A percentile compares a stretch with the other conserved stretches of the same genome.
phyloP scores from a whole-genome alignment of 2,329 filamentous ascomycete species.

The Fusarium tupiense region DNA sequence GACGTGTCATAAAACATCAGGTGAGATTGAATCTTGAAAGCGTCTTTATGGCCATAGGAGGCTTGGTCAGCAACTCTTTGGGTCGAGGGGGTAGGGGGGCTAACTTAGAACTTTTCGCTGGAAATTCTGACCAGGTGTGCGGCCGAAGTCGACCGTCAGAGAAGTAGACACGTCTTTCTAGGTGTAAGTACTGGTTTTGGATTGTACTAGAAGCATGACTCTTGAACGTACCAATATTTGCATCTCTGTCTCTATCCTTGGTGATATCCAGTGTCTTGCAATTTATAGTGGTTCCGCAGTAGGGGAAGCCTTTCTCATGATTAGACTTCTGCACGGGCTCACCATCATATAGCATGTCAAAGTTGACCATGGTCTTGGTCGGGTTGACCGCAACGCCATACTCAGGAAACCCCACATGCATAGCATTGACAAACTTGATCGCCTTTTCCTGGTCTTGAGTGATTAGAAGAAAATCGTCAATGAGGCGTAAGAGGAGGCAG shows the following conservation, averaged over 20 bases:
- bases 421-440: slow-evolving; percentile 75
- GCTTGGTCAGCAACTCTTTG: neutral
- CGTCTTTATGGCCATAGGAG: slow-evolving; percentile 50
- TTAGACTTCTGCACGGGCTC: slow-evolving; percentile 60
- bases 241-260: slow-evolving; percentile 70
- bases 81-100: slow-evolving; percentile 25
- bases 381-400: slow-evolving; percentile 85
- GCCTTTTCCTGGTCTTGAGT: slow-evolving; percentile 76
- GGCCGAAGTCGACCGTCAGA: slow-evolving; percentile 81
- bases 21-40: slow-evolving; percentile 87
- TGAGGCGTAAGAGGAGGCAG: slow-evolving; percentile 79
- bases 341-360: slow-evolving; percentile 70
- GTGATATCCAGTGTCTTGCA: slow-evolving; percentile 77
- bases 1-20: slow-evolving; percentile 83
- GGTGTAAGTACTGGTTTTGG: neutral
- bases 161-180: slow-evolving; percentile 66
- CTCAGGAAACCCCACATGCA: slow-evolving; percentile 80
- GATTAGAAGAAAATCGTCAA: slow-evolving; percentile 94
- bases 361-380: slow-evolving; percentile 86
- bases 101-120: slow-evolving; percentile 79
- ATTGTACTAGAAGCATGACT: neutral
- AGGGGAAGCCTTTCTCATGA: slow-evolving; percentile 72
- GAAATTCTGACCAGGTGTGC: slow-evolving; percentile 79
- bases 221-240: slow-evolving; percentile 57
- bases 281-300: slow-evolving; percentile 85